phyloP scores from a whole-genome alignment of 768 basidiomycete genomes.

The Phylloporus sp. region DNA sequence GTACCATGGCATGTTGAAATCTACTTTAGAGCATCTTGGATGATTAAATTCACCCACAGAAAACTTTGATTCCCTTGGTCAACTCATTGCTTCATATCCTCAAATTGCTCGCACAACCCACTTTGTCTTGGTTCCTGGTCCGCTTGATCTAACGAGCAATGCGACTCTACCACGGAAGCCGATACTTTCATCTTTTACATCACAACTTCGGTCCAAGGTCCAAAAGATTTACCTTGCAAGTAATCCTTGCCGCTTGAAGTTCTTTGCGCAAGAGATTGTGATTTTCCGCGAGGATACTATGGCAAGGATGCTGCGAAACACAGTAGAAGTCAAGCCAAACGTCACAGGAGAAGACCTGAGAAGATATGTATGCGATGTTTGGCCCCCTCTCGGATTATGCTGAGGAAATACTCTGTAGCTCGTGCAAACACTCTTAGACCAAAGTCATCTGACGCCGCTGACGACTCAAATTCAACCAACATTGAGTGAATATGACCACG shows the following conservation, averaged over 20 bases:
- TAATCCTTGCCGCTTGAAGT: constrained; percentile 92
- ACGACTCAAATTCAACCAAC: constrained; percentile 82
- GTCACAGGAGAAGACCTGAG: constrained; percentile 76
- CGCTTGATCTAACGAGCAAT: constrained; percentile 81
- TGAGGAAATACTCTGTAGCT: constrained; percentile 45
- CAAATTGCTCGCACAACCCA: constrained; percentile 72
- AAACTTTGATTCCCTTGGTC: constrained; percentile 81
- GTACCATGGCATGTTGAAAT: constrained; percentile 66
- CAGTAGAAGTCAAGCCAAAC: constrained; percentile 82
- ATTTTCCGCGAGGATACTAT: constrained; percentile 90
- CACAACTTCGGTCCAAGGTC: constrained; percentile 63
- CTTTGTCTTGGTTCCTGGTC: constrained; percentile 94
- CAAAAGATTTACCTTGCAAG: constrained; percentile 80
- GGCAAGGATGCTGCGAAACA: constrained; percentile 89
- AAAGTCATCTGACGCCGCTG: constrained; percentile 88
- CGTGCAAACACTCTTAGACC: constrained; percentile 94
- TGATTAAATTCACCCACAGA: constrained; percentile 45
- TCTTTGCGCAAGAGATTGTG: constrained; percentile 94
- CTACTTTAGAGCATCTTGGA: not conserved
- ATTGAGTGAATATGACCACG: constrained; percentile 85
- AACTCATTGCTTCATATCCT: constrained; percentile 79
- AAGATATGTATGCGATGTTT: constrained; percentile 64
- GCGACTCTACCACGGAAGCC: constrained; percentile 76
- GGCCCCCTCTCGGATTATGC: not conserved
- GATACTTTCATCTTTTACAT: constrained; percentile 68